These are phyloP conservation scores for Atalantia buxifolia DNA, from an alignment of 345 rosid species.

Conservation along the genomic window DNA sequence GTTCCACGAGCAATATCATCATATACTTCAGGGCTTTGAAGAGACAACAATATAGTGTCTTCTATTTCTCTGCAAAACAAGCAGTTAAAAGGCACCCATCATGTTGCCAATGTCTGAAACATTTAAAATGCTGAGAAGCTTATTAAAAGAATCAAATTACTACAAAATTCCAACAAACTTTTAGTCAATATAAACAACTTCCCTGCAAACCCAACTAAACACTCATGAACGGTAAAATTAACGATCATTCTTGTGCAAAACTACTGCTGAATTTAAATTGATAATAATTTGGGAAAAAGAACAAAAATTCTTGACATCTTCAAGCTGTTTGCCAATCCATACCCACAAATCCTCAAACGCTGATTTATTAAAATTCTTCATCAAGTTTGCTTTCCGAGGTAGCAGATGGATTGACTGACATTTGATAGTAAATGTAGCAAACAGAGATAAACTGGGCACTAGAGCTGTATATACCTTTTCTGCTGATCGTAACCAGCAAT, in stretches of 20 bases:
- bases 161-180: neutral
- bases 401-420: constrained; percentile 1
- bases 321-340: neutral
- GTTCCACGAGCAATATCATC: constrained; percentile 94
- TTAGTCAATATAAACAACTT: neutral
- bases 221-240: neutral
- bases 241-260: neutral
- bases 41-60: constrained; percentile 81
- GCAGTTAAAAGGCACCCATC: neutral
- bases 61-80: constrained; percentile 71
- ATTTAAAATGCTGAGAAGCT: neutral
- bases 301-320: neutral
- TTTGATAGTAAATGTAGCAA: neutral
- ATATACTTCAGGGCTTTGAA: constrained; percentile 81
- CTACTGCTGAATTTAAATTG: neutral
- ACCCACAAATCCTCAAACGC: neutral
- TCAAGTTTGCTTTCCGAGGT: neutral
- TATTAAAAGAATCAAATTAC: neutral
- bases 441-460: neutral
- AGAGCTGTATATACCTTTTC: constrained; percentile 43
- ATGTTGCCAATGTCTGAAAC: neutral
- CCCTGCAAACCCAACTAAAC: neutral
- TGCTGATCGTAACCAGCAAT: constrained; percentile 92
- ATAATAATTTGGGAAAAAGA: neutral
- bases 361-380: neutral